Evolutionary conservation across 495 filamentous ascomycete genomes (phyloP), one percentile per base, ranked within the genome.

Genomic region (Chaetomium fimeti): DNA sequence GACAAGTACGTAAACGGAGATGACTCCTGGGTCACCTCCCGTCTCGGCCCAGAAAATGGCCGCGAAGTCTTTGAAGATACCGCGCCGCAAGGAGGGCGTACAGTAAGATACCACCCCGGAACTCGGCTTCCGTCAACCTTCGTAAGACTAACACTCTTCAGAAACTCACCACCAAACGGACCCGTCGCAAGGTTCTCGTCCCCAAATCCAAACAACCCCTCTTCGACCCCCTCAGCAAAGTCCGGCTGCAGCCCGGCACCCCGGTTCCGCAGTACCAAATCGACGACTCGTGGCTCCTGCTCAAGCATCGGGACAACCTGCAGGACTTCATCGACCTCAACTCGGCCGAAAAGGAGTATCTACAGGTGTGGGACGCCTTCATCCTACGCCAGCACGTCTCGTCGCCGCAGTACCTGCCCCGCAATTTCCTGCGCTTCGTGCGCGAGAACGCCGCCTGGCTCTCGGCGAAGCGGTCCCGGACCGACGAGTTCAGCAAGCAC

Each of bases 251-350:
- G n/a, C 77, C 81, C 3, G 82, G 81, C 38, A 72, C 74, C 0
- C 71, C 77, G 24, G 68, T 83, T 11, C 77, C 76, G 22, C 70
- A 77, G 25, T 73, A 74, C 28, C 70, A 69, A 2, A 70, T 79
- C 7, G 78, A 83, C 67, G 78, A 81, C 57, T 66, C 66, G 38
- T 85, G 82, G 83, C 73, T 85, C 12, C 67, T 79, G 7, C 77
- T 79, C 52, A 85, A 84, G 68, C 80, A 83, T 62, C 75, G 78
- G 27, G 80, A 84, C 56, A 77, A 74, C 59, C 78, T 84, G 32
- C 69, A 75, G 12, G 83, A 85, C 60, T 84, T 80, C 57, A 75
- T 72, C 48, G 83, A 84, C 64, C 72, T 84, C 13, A 73, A 77
- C 20, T 71, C 70, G 16, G 73, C 73, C 16, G 83, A 85, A 59